phyloP scores from a whole-genome alignment of 352 stramenopile genomes.

The Globisporangium takayamanum region DNA sequence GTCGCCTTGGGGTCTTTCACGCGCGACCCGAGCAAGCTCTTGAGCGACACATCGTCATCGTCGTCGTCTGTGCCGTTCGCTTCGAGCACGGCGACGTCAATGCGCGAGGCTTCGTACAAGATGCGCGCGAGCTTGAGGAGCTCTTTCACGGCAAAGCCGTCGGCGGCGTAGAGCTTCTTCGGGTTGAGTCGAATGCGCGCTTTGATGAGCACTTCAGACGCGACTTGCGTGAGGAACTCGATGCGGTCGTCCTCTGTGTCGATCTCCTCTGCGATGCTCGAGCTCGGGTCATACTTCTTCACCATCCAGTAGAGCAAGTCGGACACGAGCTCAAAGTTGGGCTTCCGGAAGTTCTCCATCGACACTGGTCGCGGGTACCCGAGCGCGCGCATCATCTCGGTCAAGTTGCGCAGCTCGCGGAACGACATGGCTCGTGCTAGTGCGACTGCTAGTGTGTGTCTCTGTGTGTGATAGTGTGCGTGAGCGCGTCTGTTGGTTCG shows the following conservation, averaged over 20 bases:
- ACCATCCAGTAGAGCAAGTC: conserved; percentile 97
- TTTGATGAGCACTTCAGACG: conserved; percentile 81
- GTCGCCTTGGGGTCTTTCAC: conserved; percentile 88
- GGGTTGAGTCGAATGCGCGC: conserved; percentile 91
- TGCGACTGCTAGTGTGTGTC: not conserved
- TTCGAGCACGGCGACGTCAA: conserved; percentile 52
- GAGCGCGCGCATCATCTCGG: conserved; percentile 93
- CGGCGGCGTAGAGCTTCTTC: conserved; percentile 95
- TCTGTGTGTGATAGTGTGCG: not conserved
- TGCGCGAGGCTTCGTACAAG: conserved; percentile 86
- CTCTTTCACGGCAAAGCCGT: conserved; percentile 91
- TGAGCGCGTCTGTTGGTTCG: no score
- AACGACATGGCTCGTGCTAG: conserved; percentile 57
- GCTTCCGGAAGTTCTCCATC: conserved; percentile 93
- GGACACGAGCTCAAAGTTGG: conserved; percentile 96
- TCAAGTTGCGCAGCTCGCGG: conserved; percentile 89
- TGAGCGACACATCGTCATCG: conserved; percentile 64
- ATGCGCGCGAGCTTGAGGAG: conserved; percentile 93
- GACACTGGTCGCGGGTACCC: conserved; percentile 89
- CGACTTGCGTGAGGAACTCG: conserved; percentile 89
- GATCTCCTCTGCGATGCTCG: conserved; percentile 89
- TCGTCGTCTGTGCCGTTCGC: conserved; percentile 35
- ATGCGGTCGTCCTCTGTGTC: conserved; percentile 94
- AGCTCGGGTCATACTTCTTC: conserved; percentile 87
- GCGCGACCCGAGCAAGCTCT: conserved; percentile 62